A percentile compares a stretch with the other conserved stretches of the same genome.
These are phyloP conservation scores for Friedmanniomyces simplex DNA, from an alignment of 495 filamentous ascomycete genomes.

Conservation along the genomic window DNA sequence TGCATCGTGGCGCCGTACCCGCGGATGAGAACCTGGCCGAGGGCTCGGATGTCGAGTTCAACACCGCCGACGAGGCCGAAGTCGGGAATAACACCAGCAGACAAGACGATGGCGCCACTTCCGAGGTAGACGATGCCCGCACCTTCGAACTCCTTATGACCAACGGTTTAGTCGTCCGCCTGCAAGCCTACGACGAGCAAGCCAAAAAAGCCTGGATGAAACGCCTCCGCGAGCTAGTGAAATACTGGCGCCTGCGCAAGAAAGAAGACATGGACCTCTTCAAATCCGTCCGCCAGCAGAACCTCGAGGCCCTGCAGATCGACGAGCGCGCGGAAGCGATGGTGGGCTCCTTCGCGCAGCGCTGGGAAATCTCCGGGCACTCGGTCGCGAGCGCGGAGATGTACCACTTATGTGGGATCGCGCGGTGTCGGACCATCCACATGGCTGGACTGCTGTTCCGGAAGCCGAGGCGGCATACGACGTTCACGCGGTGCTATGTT, in stretches of 20 bases:
- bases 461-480: conserved; percentile 54
- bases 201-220: conserved; percentile 58
- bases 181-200: conserved; percentile 51
- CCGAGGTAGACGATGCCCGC: conserved; percentile 45
- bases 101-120: conserved; percentile 40
- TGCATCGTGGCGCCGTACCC: conserved; percentile 40
- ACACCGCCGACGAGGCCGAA: conserved; percentile 30
- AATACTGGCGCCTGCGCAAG: conserved; percentile 56
- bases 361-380: conserved; percentile 59
- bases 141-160: conserved; percentile 55
- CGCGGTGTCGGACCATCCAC: conserved; percentile 52
- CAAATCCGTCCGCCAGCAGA: conserved; percentile 46
- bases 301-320: conserved; percentile 53
- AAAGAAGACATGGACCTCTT: conserved; percentile 47
- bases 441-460: conserved; percentile 47
- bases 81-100: conserved; percentile 38
- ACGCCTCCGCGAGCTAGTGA: conserved; percentile 46
- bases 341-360: conserved; percentile 57
- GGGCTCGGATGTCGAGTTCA: conserved; percentile 38
- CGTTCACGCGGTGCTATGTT: conserved; percentile 52
- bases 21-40: conserved; percentile 41
- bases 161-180: conserved; percentile 53
- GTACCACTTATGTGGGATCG: conserved; percentile 60
- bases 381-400: conserved; percentile 54
- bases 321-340: conserved; percentile 62